Base-by-base conservation (phyloP, 768 basidiomycete species). In the Austroboletus eburneus region DNA sequence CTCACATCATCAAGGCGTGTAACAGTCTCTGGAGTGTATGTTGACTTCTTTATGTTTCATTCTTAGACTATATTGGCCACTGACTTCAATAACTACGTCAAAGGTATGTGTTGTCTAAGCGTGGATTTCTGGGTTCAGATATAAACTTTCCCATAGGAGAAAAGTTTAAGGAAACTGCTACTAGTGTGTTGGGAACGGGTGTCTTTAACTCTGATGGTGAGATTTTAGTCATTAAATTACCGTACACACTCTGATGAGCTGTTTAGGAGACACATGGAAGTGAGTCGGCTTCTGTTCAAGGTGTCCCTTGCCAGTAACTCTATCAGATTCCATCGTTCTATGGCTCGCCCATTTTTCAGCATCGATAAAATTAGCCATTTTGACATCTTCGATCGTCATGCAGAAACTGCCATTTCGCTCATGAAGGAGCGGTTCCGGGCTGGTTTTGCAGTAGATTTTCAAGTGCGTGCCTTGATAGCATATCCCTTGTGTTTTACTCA, bases 301-400 rank as follows among this genome's bases (percentile, higher is more conserved):
- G 27, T 39, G 9, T 13, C 45, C 44, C 8, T 22, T 17, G 16
- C 42, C 37, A 46, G 39, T 18, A 3, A 5, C 12, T n/a, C 37
- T 39, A 27, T 6, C 23, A 77, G 83, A 57, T 76, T 83, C 54
- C 83, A 86, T 59, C 78, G 84, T 9, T 56, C 72, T 4, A 82
- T 87, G 69, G 80, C 82, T 0, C 77, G 85, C 0, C 85, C 85
- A 0, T 86, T 87, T 69, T 87, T 88, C 67, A 75, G 62, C 44
- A 73, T 71, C 36, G 83, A 85, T 27, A 68, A 75, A 25, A 76
- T 83, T 43, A 76, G 72, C 38, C 76, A 83, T 57, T 85, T 83
- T 43, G 77, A 83, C 21, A 78, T 76, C 24, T 84, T 83, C 52
- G 77, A 76, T 42, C 67, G 73, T 12, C 79, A 81, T 38, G 71